Conservation (phyloP, 768 basidiomycete species). For the Pisolithus sp. region DNA sequence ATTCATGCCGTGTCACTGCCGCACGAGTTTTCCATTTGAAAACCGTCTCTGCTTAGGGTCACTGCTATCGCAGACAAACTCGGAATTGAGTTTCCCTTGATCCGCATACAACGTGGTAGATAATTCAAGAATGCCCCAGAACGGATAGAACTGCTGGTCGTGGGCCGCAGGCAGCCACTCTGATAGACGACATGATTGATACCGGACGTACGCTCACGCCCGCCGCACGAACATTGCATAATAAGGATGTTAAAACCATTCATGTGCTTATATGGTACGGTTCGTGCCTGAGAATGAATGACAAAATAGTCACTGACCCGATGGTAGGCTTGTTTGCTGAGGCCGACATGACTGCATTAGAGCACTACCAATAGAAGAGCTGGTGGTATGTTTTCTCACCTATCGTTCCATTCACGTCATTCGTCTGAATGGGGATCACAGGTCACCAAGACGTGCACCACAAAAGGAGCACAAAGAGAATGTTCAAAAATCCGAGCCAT, state of each 20-base stretch:
- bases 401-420: neutral
- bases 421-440: conserved; percentile 22
- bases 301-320: conserved; percentile 3
- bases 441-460: conserved; percentile 95
- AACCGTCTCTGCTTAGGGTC: conserved; percentile 63
- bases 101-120: conserved; percentile 83
- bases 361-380: conserved; percentile 73
- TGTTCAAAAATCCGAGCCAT: conserved; percentile 81
- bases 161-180: conserved; percentile 76
- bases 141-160: conserved; percentile 90
- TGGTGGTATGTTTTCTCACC: conserved; percentile 57
- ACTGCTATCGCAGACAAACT: conserved; percentile 95
- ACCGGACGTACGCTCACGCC: conserved; percentile 84
- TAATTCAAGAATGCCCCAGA: conserved; percentile 61
- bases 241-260: conserved; percentile 82
- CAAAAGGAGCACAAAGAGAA: conserved; percentile 58
- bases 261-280: conserved; percentile 93
- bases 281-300: conserved; percentile 25
- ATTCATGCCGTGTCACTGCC: neutral
- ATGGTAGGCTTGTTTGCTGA: conserved; percentile 71
- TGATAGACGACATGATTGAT: conserved; percentile 99
- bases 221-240: conserved; percentile 78
- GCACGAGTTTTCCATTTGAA: neutral
- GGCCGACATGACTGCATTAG: conserved; percentile 58
- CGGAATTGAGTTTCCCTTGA: conserved; percentile 90